Evolutionary conservation across 208 protist genomes (phyloP), one percentile per base, ranked within the genome.

Genomic region (Leishmania gerbilli): DNA sequence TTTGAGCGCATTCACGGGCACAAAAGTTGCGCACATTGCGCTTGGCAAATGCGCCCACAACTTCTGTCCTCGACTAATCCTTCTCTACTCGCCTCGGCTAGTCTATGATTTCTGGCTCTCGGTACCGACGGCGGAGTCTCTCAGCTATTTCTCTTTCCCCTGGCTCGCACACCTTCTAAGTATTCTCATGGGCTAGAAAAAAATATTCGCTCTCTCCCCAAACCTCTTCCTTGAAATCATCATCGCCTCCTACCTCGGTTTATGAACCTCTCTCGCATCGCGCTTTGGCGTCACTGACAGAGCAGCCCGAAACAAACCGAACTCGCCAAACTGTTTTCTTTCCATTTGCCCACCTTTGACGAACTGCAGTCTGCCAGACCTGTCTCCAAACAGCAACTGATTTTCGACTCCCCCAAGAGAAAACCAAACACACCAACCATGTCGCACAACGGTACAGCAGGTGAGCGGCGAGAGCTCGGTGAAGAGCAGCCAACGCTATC

Each of bases 401-500:
- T 11, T 45, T 69, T 45, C 37, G 11, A 45, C 19, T 2, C 11
- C 24, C 47, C 34, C 2, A 45, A 56, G 51, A 49, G 27, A 15
- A 15, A 55, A 34, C 27, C 45, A 55, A n/a, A n/a, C 24, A 5
- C 69, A 74, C n/a, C 6, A 51, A 21, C 69, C 7, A 55, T 55
- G 45, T 55, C 45, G 45, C 37, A 74, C 8, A 55, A 24, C 64
- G 34, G 19, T 60, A 34, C 71, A 47, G 31, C 58, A 4, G 49
- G 21, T 53, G n/a, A 81, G 55, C 71, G 68, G 68, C 79, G 76
- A 72, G 71, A 77, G 58, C n/a, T 77, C 42, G 71, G 53, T 37
- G 72, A 85, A 15, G 77, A 77, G 58, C 76, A 79, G 74, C n/a
- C 40, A 17, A 47, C 64, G 34, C 42, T 74, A 45, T 74, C 45